A percentile compares a stretch with the other conserved stretches of the same genome.
phyloP scores from a whole-genome alignment of 306 rosid genomes.

The Malus orientalis region DNA sequence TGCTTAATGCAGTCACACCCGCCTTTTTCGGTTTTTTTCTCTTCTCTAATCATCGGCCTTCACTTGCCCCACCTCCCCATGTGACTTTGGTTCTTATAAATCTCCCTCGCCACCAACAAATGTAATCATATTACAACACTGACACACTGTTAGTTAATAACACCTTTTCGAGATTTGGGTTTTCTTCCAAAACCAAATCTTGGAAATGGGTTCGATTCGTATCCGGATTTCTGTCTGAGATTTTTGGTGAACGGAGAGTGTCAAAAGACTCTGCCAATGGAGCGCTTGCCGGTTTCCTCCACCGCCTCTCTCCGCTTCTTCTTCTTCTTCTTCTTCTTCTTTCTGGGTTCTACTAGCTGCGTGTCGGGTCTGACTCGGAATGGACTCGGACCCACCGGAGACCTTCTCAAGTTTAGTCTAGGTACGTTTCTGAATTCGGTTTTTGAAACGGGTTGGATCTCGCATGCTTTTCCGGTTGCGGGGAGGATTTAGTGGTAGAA shows the following conservation, averaged over 20 bases:
- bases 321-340: conserved; percentile 32
- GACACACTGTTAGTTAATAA: neutral
- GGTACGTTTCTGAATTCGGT: conserved; percentile 41
- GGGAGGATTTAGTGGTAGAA: neutral
- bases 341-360: conserved; percentile 34
- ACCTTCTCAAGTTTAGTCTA: conserved; percentile 30
- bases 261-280: conserved; percentile 25
- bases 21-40: conserved; percentile 36
- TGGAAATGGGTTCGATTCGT: conserved; percentile 33
- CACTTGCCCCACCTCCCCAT: conserved; percentile 42
- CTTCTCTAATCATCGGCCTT: conserved; percentile 9
- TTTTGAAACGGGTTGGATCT: conserved; percentile 23
- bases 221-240: conserved; percentile 15
- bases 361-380: conserved; percentile 39
- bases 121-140: conserved; percentile 14
- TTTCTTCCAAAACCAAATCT: neutral
- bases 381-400: conserved; percentile 19
- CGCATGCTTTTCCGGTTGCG: conserved; percentile 8
- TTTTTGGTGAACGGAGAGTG: neutral
- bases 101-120: conserved; percentile 5
- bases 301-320: conserved; percentile 28
- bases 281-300: conserved; percentile 22
- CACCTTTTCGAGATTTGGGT: conserved; percentile 5
- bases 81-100: conserved; percentile 27
- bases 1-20: conserved; percentile 45